A percentile compares a stretch with the other conserved stretches of the same genome.
Conservation (phyloP, 352 stramenopile genomes). For the Heterotrichella gracilis region DNA sequence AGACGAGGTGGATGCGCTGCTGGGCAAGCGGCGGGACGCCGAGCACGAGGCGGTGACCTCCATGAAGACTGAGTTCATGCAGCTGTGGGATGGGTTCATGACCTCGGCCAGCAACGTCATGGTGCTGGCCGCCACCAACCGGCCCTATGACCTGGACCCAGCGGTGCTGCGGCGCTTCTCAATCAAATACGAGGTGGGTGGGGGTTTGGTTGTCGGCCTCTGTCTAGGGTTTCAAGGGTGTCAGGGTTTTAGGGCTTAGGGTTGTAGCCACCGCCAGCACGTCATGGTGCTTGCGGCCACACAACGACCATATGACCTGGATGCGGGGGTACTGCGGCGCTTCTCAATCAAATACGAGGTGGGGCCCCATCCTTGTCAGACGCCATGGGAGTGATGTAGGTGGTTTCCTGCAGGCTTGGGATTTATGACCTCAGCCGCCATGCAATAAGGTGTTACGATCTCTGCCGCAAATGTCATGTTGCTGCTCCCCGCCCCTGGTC, state of each 20-base stretch:
- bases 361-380: too few species aligned
- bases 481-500: too few species aligned
- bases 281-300: conserved; percentile 74
- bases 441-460: too few species aligned
- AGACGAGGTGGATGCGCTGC: conserved; percentile 93
- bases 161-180: conserved; percentile 55
- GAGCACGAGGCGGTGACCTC: conserved; percentile 16
- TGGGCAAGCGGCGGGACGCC: conserved; percentile 66
- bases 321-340: conserved; percentile 40
- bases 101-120: conserved; percentile 42
- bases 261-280: too few species aligned
- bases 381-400: too few species aligned
- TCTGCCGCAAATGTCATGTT: too few species aligned
- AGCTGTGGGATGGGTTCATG: conserved; percentile 22
- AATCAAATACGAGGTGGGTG: conserved; percentile 93
- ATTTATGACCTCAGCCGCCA: too few species aligned
- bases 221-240: too few species aligned
- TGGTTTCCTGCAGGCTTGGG: too few species aligned
- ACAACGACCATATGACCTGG: conserved; percentile 84
- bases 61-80: conserved; percentile 26
- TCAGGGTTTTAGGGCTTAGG: too few species aligned
- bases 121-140: conserved; percentile 79
- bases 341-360: conserved; percentile 98
- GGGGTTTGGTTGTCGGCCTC: too few species aligned
- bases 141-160: conserved; percentile 80